Evolutionary conservation across 352 stramenopile species (phyloP), one percentile per base, ranked within the genome.

Genomic region (Pythium rhizo-oryzae): DNA sequence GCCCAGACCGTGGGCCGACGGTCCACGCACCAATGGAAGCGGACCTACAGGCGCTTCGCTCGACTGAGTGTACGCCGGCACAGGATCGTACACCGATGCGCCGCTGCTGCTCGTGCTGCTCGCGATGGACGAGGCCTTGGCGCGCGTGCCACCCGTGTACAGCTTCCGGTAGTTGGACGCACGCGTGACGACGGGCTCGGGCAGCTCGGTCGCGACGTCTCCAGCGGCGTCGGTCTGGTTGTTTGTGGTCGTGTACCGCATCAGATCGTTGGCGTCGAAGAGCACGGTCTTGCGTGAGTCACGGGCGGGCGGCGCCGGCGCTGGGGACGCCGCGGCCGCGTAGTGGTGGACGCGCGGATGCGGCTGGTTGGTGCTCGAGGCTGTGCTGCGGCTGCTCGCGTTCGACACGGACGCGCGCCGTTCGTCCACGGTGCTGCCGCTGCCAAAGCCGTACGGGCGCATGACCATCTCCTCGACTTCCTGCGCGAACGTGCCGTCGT

Each of bases 401-500:
- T 49, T 61, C 55, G 43, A 52, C 19, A 37, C 39, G 13, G 54
- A 65, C 54, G 41, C 35, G 33, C 51, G 41, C 23, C 51, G 41
- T 16, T 64, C 63, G 44, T 56, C 35, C 35, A 19, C 13, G 12
- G 15, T 19, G 46, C 30, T 46, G 25, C 13, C 25, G 24, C 61
- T 35, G 23, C 62, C 63, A 43, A 39, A 64, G 16, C 19, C 63
- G 55, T 70, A 70, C 30, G 64, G 64, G 24, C 56, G 33, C 64
- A 71, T 59, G 19, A 65, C 51, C 64, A 71, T 71, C 50, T 71
- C 64, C 8, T 71, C 57, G 8, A 71, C 65, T 46, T 66, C 65
- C 13, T 67, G 65, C 15, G 43, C 65, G 37, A 65, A 65, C 15
- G 47, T 37, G 25, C 39, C 59, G 16, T 25, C 50, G 25, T 65